Evolutionary conservation across 306 rosid species (phyloP).

Genomic region (Inga oerstediana): DNA sequence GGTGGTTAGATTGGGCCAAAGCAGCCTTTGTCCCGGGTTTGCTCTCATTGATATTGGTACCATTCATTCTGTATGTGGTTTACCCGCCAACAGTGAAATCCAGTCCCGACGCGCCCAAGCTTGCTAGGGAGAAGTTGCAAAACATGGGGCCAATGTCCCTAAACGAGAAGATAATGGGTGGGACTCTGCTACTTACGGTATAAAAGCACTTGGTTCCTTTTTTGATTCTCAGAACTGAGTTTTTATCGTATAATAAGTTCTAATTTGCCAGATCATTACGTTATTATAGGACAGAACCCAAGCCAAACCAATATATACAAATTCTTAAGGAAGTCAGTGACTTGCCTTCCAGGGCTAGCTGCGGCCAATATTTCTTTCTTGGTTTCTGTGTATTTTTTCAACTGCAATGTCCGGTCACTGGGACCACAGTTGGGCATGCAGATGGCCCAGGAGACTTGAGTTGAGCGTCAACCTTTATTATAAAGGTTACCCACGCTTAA

Average conservation of each 20-base stretch:
- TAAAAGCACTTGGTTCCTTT: not conserved
- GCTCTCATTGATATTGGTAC: slow-evolving; percentile 81
- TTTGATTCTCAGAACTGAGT: not conserved
- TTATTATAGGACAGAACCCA: not conserved
- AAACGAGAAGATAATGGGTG: slow-evolving; percentile 87
- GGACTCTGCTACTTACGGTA: slow-evolving; percentile 89
- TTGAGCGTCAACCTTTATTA: not conserved
- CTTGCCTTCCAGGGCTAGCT: not conserved
- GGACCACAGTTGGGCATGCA: too few relatives aligned
- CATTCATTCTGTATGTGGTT: slow-evolving; percentile 69
- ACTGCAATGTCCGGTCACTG: too few relatives aligned
- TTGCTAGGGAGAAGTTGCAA: slow-evolving; percentile 79
- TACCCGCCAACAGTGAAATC: slow-evolving; percentile 86
- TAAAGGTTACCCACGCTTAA: not conserved
- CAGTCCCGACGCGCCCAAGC: slow-evolving; percentile 93
- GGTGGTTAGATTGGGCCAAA: slow-evolving; percentile 96
- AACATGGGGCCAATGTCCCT: slow-evolving; percentile 86
- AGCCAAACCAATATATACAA: not conserved
- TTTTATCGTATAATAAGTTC: not conserved
- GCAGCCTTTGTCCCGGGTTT: slow-evolving; percentile 91
- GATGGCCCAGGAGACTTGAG: not conserved
- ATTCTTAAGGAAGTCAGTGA: not conserved
- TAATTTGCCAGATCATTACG: not conserved
- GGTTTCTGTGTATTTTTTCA: not conserved
- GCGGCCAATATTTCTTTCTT: not conserved